Conservation (phyloP, 129 eudicot species). For the Sambucus nigra region DNA sequence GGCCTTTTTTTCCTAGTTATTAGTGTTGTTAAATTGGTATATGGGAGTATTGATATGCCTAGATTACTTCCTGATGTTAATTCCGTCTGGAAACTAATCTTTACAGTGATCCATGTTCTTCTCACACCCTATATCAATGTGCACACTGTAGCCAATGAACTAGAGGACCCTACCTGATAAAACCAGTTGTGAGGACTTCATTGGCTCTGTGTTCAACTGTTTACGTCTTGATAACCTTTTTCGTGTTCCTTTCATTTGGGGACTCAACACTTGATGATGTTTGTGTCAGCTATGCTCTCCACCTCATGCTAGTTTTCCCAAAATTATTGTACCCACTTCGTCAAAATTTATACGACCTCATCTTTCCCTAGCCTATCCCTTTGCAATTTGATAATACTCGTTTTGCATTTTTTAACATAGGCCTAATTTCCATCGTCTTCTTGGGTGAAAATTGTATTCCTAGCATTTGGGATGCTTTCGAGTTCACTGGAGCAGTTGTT, state of each 20-base stretch:
- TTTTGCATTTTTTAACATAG: constrained; percentile 15
- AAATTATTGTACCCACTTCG: constrained; percentile 25
- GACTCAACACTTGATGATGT: constrained; percentile 30
- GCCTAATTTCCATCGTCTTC: constrained; percentile 12
- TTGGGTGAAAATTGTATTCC: constrained; percentile 28
- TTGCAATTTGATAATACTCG: constrained; percentile 16
- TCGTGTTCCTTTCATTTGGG: constrained; percentile 34
- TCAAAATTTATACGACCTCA: constrained; percentile 27
- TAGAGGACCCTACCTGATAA: constrained; percentile 17
- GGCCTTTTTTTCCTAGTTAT: constrained; percentile 11
- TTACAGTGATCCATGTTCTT: constrained; percentile 27
- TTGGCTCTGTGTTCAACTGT: constrained; percentile 21
- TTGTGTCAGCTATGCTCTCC: constrained; percentile 32
- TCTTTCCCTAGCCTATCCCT: constrained; percentile 20
- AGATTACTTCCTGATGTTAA: constrained; percentile 4
- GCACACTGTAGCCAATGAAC: constrained; percentile 24
- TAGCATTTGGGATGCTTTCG: constrained; percentile 33
- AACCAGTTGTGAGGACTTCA: constrained; percentile 20
- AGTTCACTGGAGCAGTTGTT: constrained; percentile 35
- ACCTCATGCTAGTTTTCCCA: constrained; percentile 33
- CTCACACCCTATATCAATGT: constrained; percentile 28
- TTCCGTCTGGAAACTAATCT: constrained; percentile 9
- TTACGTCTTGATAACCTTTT: constrained; percentile 21
- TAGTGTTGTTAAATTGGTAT: constrained; percentile 5
- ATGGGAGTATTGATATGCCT: constrained; percentile 8